These are phyloP conservation scores for Camelina hispida DNA, from an alignment of 345 rosid genomes.

Conservation along the genomic window DNA sequence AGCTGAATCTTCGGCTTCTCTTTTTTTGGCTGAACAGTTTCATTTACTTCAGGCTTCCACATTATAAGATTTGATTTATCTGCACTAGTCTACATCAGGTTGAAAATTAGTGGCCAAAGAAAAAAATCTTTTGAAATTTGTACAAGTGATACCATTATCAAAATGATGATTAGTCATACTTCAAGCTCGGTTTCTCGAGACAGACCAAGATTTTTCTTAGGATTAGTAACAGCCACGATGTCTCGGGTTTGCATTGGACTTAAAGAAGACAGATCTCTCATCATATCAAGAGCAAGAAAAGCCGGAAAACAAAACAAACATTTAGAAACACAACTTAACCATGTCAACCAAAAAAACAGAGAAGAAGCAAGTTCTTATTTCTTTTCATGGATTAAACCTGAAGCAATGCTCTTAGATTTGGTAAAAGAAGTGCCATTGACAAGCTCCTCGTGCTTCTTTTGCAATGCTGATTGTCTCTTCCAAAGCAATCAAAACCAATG, in stretches of 20 bases:
- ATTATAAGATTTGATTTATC: conserved; percentile 24
- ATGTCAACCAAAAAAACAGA: neutral
- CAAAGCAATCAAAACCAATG: conserved; percentile 33
- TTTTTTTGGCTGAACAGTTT: neutral
- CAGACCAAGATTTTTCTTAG: conserved; percentile 39
- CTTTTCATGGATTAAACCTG: conserved; percentile 55
- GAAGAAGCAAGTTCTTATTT: neutral
- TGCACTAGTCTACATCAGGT: conserved; percentile 30
- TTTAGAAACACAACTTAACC: conserved; percentile 38
- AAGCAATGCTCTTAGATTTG: conserved; percentile 47
- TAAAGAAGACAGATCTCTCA: conserved; percentile 51
- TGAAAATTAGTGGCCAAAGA: neutral
- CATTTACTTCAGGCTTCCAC: conserved; percentile 37
- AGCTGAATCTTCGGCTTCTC: conserved; percentile 36
- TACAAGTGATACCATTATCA: conserved; percentile 22
- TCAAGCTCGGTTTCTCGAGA: conserved; percentile 32
- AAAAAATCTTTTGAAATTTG: conserved; percentile 7
- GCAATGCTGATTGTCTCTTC: conserved; percentile 85
- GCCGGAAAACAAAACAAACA: neutral
- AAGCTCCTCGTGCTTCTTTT: conserved; percentile 70
- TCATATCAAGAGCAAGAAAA: conserved; percentile 43
- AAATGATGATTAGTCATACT: conserved; percentile 24
- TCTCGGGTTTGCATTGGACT: conserved; percentile 45
- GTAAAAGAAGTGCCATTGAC: conserved; percentile 30
- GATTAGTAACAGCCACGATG: conserved; percentile 15